A percentile compares a stretch with the other conserved stretches of the same genome.
phyloP scores from a whole-genome alignment of 805 yeast species.

The Metschnikowia sp. region DNA sequence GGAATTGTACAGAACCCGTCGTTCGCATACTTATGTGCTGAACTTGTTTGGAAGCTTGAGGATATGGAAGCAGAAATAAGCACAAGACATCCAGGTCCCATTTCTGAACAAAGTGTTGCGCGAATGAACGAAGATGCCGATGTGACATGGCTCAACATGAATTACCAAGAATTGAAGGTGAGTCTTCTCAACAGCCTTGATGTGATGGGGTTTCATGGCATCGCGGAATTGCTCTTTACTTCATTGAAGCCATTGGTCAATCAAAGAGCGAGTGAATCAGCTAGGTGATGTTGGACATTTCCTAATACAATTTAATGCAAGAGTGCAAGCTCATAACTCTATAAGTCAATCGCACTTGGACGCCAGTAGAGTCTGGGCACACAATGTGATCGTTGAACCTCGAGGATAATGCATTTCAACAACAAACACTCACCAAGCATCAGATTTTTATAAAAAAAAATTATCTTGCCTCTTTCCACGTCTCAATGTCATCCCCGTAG shows the following conservation, averaged over 20 bases:
- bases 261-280: not conserved
- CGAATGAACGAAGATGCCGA: conserved; percentile 26
- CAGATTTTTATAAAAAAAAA: no score
- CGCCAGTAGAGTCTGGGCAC: no score
- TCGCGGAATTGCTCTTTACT: conserved; percentile 48
- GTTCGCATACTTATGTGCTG: conserved; percentile 43
- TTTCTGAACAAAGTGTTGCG: conserved; percentile 42
- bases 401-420: no score
- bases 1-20: conserved; percentile 52
- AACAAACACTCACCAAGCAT: no score
- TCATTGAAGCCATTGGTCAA: conserved; percentile 47
- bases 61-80: conserved; percentile 32
- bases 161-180: conserved; percentile 45
- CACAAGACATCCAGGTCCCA: conserved; percentile 50
- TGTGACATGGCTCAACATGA: conserved; percentile 35
- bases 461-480: no score
- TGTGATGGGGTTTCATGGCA: conserved; percentile 43
- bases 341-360: no score
- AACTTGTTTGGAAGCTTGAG: conserved; percentile 45
- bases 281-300: no score
- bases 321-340: no score
- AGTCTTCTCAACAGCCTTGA: conserved; percentile 43
- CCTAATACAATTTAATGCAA: no score
- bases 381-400: no score
- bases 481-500: no score